These are phyloP conservation scores for Coffea eugenioides DNA, from an alignment of 257 asterid genomes.

Conservation along the genomic window DNA sequence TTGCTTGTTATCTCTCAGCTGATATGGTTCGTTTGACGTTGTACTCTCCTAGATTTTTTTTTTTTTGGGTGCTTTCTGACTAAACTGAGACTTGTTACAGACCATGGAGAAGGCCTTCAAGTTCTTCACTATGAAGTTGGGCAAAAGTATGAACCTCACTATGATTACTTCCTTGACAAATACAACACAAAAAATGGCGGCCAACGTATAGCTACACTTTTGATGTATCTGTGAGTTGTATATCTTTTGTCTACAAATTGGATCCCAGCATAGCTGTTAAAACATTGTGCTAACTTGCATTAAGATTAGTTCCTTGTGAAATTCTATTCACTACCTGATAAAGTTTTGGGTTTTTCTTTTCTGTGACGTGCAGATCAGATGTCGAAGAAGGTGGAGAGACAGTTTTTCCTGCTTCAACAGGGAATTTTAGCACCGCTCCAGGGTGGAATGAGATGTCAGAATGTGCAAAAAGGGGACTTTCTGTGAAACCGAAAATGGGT, in stretches of 20 bases:
- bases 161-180: slow-evolving; percentile 73
- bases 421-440: slow-evolving; percentile 57
- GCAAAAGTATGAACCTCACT: slow-evolving; percentile 91
- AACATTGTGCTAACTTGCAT: neutral
- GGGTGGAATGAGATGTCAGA: slow-evolving; percentile 69
- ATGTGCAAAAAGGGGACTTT: slow-evolving; percentile 73
- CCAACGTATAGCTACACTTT: slow-evolving; percentile 85
- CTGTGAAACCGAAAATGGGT: slow-evolving; percentile 76
- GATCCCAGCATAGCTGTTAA: slow-evolving; percentile 5
- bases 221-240: slow-evolving; percentile 79
- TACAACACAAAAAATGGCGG: slow-evolving; percentile 85
- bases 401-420: slow-evolving; percentile 72
- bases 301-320: neutral
- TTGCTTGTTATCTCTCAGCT: neutral
- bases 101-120: slow-evolving; percentile 90
- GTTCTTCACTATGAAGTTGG: slow-evolving; percentile 84
- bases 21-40: neutral
- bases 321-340: neutral
- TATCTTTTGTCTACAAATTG: slow-evolving; percentile 2
- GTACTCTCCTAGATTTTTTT: neutral
- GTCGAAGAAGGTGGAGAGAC: slow-evolving; percentile 99
- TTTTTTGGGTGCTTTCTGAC: neutral
- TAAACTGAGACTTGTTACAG: slow-evolving; percentile 37
- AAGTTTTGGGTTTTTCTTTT: slow-evolving; percentile 8
- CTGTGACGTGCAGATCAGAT: slow-evolving; percentile 62